Evolutionary conservation across 352 stramenopile genomes (phyloP).

Genomic region (Pythium brassicae): DNA sequence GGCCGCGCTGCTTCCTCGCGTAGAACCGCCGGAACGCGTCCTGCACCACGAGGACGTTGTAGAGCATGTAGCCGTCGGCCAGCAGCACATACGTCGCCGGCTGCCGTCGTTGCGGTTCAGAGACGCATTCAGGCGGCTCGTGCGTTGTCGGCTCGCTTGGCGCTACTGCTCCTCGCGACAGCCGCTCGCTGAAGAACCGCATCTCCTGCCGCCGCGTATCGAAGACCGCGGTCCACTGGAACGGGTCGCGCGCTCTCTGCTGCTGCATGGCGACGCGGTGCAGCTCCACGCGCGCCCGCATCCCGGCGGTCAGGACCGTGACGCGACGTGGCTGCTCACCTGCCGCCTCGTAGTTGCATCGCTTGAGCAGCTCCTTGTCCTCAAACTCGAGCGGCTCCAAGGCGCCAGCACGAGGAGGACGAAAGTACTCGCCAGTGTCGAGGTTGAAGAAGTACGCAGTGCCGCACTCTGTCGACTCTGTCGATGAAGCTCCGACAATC

Average conservation of each 20-base stretch:
- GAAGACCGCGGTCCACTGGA: conserved; percentile 53
- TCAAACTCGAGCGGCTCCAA: conserved; percentile 64
- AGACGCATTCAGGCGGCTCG: background rate
- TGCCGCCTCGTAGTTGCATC: conserved; percentile 16
- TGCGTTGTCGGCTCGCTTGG: background rate
- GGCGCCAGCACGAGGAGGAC: conserved; percentile 8
- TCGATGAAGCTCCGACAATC: conserved; percentile 6
- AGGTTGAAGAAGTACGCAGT: conserved; percentile 55
- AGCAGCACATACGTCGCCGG: conserved; percentile 50
- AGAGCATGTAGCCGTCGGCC: conserved; percentile 49
- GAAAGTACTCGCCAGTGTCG: conserved; percentile 41
- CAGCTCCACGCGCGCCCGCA: conserved; percentile 25
- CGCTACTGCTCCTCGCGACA: background rate
- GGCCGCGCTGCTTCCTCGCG: conserved; percentile 15
- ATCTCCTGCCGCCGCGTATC: conserved; percentile 48
- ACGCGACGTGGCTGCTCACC: conserved; percentile 26
- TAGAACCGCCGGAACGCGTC: conserved; percentile 46
- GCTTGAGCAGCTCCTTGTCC: conserved; percentile 18
- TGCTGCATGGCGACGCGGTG: conserved; percentile 17
- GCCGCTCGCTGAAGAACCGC: conserved; percentile 44
- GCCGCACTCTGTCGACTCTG: background rate
- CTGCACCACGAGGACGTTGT: conserved; percentile 66
- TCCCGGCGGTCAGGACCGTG: conserved; percentile 35
- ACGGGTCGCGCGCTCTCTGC: conserved; percentile 25
- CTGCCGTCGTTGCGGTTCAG: background rate